Percentiles rank a stretch among this genome's conserved stretches.
Conservation (phyloP, 2,329 filamentous ascomycete genomes). For the Piedraia hortae region DNA sequence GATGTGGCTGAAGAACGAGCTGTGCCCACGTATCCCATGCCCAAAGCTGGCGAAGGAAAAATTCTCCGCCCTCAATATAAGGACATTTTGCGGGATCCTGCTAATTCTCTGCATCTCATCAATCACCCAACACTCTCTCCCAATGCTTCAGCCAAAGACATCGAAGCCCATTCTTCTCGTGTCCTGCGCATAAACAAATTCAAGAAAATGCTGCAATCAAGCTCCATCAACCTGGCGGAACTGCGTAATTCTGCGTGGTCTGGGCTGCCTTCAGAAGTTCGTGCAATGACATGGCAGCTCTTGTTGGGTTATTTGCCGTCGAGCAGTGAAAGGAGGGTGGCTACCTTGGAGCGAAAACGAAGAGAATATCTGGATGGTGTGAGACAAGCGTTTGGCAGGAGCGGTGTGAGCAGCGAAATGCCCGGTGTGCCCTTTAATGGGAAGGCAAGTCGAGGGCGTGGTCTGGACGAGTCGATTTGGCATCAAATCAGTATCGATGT, state of each 20-base stretch:
- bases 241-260: slow-evolving; percentile 76
- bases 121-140: slow-evolving; percentile 50
- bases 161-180: slow-evolving; percentile 60
- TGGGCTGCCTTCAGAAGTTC: slow-evolving; percentile 77
- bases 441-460: slow-evolving; percentile 29
- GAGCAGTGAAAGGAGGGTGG: slow-evolving; percentile 77
- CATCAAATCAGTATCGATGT: slow-evolving; percentile 98
- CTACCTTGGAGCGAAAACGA: slow-evolving; percentile 73
- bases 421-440: slow-evolving; percentile 9
- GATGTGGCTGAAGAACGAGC: slow-evolving; percentile 73
- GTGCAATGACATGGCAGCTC: slow-evolving; percentile 97
- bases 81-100: slow-evolving; percentile 63
- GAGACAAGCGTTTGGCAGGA: slow-evolving; percentile 32
- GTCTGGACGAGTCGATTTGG: slow-evolving; percentile 91
- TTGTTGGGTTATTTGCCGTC: slow-evolving; percentile 85
- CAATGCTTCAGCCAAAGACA: slow-evolving; percentile 54
- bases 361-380: slow-evolving; percentile 94
- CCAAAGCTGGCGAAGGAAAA: slow-evolving; percentile 74
- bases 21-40: slow-evolving; percentile 54
- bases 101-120: slow-evolving; percentile 84
- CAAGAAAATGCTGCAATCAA: slow-evolving; percentile 80
- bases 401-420: slow-evolving; percentile 15
- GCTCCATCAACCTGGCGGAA: slow-evolving; percentile 61
- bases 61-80: slow-evolving; percentile 94
- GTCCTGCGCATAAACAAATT: slow-evolving; percentile 96